Conservation (phyloP, 352 stramenopile species). For the Globisporangium paroecandrum region DNA sequence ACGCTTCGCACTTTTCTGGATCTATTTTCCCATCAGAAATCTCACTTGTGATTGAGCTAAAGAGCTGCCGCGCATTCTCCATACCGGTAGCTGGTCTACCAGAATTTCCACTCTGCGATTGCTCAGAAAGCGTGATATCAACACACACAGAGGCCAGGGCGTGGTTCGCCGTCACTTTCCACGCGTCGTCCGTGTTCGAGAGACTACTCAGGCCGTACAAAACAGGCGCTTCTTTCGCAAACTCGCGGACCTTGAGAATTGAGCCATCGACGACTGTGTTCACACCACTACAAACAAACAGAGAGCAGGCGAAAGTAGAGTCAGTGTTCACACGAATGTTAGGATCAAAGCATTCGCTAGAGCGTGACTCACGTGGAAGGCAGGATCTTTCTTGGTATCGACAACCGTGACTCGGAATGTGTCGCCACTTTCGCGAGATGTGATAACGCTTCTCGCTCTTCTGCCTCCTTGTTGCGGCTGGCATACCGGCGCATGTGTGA, state of each 20-base stretch:
- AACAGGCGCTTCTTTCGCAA: background rate
- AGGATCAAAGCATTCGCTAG: background rate
- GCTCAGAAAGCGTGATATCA: background rate
- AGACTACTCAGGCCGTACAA: conserved; percentile 11
- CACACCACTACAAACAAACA: background rate
- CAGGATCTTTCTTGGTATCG: conserved; percentile 33
- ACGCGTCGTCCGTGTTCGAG: conserved; percentile 39
- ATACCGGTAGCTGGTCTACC: background rate
- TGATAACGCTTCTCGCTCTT: conserved; percentile 12
- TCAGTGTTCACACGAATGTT: background rate
- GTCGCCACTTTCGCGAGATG: background rate
- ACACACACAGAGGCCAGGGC: conserved; percentile 36
- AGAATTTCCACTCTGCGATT: background rate
- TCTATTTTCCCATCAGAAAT: conserved; percentile 24
- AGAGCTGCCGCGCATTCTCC: conserved; percentile 11
- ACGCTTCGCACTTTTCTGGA: conserved; percentile 16
- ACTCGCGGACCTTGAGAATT: background rate
- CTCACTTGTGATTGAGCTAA: conserved; percentile 21
- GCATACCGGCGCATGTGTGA: background rate
- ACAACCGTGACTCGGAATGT: conserved; percentile 3
- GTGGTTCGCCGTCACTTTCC: conserved; percentile 48
- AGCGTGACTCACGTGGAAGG: conserved; percentile 27
- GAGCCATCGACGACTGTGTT: background rate
- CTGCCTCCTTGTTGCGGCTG: background rate
- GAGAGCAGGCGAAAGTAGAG: background rate